Base-by-base conservation (phyloP, 2,329 filamentous ascomycete genomes). In the Arthroderma sp. region DNA sequence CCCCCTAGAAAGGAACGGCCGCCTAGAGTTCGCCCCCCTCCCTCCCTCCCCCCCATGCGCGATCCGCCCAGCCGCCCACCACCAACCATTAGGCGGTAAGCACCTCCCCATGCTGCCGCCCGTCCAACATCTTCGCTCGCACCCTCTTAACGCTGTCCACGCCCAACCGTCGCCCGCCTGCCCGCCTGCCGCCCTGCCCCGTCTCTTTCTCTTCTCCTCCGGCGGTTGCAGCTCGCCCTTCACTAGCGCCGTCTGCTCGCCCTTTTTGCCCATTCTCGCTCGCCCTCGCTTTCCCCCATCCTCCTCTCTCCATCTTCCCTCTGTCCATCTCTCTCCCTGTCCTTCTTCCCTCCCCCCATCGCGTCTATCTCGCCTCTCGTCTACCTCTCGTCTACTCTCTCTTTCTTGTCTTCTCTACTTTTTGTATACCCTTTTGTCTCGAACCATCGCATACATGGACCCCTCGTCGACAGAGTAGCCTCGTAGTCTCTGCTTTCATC, bases 51-150 rank as follows among this genome's bases (percentile, higher is more conserved):
- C n/a, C n/a, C 41, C 41, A 47, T 47, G 39, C 51, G 38, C 55
- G 54, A 59, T 51, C 56, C 58, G 59, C 61, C 59, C 61, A 62
- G 59, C 61, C 61, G 61, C 61, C 56, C 61, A 35, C 25, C 21
- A 3, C 53, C 53, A 55, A 39, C 28, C 51, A 54, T 54, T 39
- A 55, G 53, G 53, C 53, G 53, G 53, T 55, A 55, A 55, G 35
- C 17, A 39, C 33, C 35, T 17, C n/a, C 49, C 49, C 49, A 15
- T 33, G n/a, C 47, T 23, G 23, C 47, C n/a, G 28, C 23, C 25
- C 38, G 15, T 4, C 17, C 38, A 41, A 15, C 38, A n/a, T n/a
- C n/a, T n/a, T n/a, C n/a, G n/a, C n/a, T n/a, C n/a, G n/a, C n/a
- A n/a, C n/a, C n/a, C n/a, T n/a, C n/a, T n/a, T n/a, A n/a, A n/a